Base-by-base conservation (phyloP, 805 yeast genomes). In the Jamesozyma hellenica region DNA sequence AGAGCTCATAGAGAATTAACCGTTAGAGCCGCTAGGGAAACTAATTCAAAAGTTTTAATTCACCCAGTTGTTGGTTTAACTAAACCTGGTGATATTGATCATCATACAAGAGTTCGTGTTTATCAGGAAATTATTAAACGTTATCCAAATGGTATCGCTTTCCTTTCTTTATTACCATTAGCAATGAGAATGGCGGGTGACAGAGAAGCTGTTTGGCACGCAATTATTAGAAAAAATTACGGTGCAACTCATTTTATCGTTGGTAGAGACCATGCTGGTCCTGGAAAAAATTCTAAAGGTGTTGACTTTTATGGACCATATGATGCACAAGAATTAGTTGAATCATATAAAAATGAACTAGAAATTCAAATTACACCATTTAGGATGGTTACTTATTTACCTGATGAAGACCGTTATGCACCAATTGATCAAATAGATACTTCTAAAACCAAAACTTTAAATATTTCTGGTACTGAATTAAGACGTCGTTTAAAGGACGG, bases 141-240 rank as follows among this genome's bases (percentile, higher is more conserved):
- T 56, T 88, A 84, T 65, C 97, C 96, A 38, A 82, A 79, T 48
- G 96, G 96, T 40, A 81, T 88, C 75, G 96, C 96, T 13, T 77
- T 83, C 48, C 69, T 88, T 46, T 80, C 96, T 8, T 68, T 88
- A 48, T 71, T 88, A 52, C 97, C 97, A 11, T 71, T 88, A 56
- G 97, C 97, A 30, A 88, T 88, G 97, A 80, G 97, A 72, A 88
- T 88, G 97, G 96, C 92, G 41, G 97, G 97, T 63, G 96, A 90
- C 63, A 78, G 95, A 62, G 97, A 88, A 67, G 97, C 97, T 17
- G 83, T 88, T 34, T 90, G 96, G 96, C 97, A 88, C 61, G 95
- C 96, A 14, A 81, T 90, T 55, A 88, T 88, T 61, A 82, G 97
- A 66, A 85, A 86, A 71, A 88, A 88, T 68, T 87, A 80, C 60